A percentile compares a stretch with the other conserved stretches of the same genome.
Conservation (phyloP, 495 filamentous ascomycete genomes). For the Letharia columbiana region DNA sequence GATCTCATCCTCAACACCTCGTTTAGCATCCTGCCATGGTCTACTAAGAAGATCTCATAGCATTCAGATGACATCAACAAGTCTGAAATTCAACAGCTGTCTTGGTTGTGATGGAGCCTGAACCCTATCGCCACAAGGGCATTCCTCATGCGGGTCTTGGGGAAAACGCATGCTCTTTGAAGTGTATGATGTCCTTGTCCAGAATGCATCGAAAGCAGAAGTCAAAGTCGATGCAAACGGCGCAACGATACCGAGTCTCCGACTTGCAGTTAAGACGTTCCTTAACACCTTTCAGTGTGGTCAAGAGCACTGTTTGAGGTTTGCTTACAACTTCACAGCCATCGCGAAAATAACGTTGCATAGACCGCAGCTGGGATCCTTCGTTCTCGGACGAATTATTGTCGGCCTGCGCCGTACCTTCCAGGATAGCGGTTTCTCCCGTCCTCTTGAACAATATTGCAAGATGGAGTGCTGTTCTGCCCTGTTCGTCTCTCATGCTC, state of each 20-base stretch:
- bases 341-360: not conserved
- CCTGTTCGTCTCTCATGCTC: not conserved
- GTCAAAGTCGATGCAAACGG: not conserved
- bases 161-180: not conserved
- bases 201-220: not conserved
- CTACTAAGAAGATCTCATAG: no score
- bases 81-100: no score
- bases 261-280: not conserved
- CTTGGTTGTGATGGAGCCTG: no score
- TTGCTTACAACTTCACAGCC: not conserved
- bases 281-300: not conserved
- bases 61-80: no score
- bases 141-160: no score
- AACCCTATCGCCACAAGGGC: no score
- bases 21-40: no score
- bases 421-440: not conserved
- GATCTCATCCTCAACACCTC: no score
- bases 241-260: not conserved
- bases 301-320: not conserved
- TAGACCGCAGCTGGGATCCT: rapidly evolving
- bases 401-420: not conserved
- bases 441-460: not conserved
- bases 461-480: not conserved
- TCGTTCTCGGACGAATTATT: not conserved
- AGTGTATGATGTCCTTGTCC: not conserved